Base-by-base conservation (phyloP, 352 stramenopile species). In the Plasmopara halstedii region DNA sequence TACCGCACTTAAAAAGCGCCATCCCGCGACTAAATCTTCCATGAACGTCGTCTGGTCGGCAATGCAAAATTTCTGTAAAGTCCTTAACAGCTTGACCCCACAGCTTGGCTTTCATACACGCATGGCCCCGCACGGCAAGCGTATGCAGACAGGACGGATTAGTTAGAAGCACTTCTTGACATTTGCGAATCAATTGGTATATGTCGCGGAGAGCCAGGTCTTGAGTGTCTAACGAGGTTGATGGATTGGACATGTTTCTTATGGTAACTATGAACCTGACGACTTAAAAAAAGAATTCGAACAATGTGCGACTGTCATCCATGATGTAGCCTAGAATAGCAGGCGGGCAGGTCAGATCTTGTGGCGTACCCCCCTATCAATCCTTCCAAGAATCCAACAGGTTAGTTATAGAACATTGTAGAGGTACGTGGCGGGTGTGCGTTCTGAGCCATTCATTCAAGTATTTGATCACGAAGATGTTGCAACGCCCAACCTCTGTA, bases 71-170 rank as follows among this genome's bases (percentile, higher is more conserved):
- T 19, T 53, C 53, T 0, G 57, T 67, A 45, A 90, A 85, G 58
- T 90, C 75, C 3, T 39, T 41, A 3, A 80, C 53, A 3, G 73
- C 73, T 31, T 65, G 43, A 8, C 70, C 56, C 70, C 71, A 90
- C 5, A 73, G 38, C 60, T 85, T 86, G 33, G 67, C 67, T 48
- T 88, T 86, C 62, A 90, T 74, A 32, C 57, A 85, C 2, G 78
- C 69, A 33, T 90, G 73, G 14, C 67, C 78, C 4, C 71, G 75
- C 0, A 87, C 64, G 1, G 76, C 73, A 13, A 64, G 69, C 9
- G 75, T 74, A 45, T 83, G 64, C 41, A 90, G 56, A 61, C 71
- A 85, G 4, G 41, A 46, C 10, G 78, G 69, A 5, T 85, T 56
- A 3, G 34, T 17, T 20, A 51, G n/a, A 2, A 88, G 51, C 27